These are phyloP conservation scores for Terana coerulea DNA, from an alignment of 768 basidiomycete species.

Conservation along the genomic window DNA sequence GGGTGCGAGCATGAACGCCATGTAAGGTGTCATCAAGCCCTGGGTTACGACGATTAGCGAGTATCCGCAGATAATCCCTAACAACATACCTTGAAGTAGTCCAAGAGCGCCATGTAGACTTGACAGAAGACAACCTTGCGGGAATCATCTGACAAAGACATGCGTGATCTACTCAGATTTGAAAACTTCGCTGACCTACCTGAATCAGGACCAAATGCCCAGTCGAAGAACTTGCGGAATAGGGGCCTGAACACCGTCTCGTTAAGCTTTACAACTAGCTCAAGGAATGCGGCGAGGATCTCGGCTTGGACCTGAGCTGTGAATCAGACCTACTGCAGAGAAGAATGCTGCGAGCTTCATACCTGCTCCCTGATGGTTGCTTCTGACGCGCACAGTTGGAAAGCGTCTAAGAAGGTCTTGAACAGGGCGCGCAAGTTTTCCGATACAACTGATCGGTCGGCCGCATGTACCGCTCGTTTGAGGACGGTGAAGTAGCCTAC, in stretches of 20 bases:
- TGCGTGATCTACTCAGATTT: no score
- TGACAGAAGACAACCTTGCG: conserved; percentile 73
- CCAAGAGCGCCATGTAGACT: conserved; percentile 67
- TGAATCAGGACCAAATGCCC: conserved; percentile 71
- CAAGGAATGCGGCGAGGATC: conserved; percentile 73
- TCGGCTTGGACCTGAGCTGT: conserved; percentile 44
- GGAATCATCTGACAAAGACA: conserved; percentile 24
- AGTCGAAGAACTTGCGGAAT: conserved; percentile 90
- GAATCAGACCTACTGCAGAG: background rate
- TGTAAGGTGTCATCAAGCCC: conserved; percentile 90
- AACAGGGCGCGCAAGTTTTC: conserved; percentile 67
- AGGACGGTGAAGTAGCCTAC: conserved; percentile 67
- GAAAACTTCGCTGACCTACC: conserved; percentile 33
- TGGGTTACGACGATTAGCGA: conserved; percentile 24
- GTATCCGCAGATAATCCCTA: background rate
- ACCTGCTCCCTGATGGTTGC: conserved; percentile 28
- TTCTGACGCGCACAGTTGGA: conserved; percentile 48
- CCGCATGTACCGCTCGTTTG: conserved; percentile 58
- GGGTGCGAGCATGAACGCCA: conserved; percentile 69
- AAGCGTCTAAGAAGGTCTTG: conserved; percentile 74
- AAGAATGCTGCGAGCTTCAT: background rate
- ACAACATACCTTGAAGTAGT: conserved; percentile 78
- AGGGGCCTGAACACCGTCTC: conserved; percentile 88
- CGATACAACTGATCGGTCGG: conserved; percentile 59
- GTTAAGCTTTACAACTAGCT: conserved; percentile 89